Evolutionary conservation across 2,329 filamentous ascomycete species (phyloP).

Genomic region (Huntiella omanensis): DNA sequence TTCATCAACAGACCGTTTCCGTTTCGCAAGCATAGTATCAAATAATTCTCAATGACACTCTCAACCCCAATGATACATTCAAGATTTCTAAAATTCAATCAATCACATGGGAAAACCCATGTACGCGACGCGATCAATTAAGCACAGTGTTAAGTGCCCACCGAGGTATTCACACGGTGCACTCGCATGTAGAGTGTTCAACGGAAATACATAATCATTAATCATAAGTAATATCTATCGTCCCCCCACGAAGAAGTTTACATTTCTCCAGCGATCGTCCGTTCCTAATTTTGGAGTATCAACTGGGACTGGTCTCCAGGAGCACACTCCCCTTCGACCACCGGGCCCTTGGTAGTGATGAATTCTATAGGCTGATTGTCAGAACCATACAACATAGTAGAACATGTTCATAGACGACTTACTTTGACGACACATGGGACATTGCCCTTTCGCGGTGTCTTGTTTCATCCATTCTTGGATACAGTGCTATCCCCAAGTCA

Average conservation of each 20-base stretch:
- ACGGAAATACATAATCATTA: no score
- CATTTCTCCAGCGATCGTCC: no score
- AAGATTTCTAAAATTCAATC: neutral
- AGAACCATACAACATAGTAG: neutral
- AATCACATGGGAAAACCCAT: no score
- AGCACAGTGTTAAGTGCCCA: conserved; percentile 1
- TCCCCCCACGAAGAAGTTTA: no score
- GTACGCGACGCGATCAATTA: conserved; percentile 1
- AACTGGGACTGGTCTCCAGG: neutral
- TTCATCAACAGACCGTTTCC: conserved; percentile 44
- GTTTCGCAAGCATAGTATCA: conserved; percentile 31
- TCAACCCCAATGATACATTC: neutral
- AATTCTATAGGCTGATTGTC: conserved; percentile 6
- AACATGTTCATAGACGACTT: conserved; percentile 17
- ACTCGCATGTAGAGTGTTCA: neutral
- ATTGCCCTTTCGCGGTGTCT: conserved; percentile 80
- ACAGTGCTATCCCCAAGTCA: conserved; percentile 48
- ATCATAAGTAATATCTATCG: no score
- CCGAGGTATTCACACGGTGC: neutral
- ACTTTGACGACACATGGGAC: conserved; percentile 97
- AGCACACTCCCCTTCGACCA: neutral
- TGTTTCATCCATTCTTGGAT: conserved; percentile 93
- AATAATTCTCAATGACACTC: neutral
- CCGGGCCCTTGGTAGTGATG: neutral
- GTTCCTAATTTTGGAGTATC: no score